phyloP scores from a whole-genome alignment of 78 protist genomes.

The Diacronema lutheri region DNA sequence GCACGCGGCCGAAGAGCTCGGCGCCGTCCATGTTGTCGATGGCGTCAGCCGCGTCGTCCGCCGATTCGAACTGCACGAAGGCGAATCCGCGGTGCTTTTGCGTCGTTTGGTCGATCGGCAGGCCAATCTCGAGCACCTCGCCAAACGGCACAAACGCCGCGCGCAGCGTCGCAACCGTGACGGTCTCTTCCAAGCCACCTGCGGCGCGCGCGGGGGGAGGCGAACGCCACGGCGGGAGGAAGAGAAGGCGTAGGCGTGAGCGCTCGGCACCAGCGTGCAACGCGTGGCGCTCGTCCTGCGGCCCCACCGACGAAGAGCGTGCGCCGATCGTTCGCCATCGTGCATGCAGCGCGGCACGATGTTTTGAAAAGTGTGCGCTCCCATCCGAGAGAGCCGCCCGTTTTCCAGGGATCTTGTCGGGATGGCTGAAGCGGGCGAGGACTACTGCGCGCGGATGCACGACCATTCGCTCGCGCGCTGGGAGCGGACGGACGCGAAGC shows the following conservation, averaged over 20 bases:
- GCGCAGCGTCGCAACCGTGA: constrained; percentile 25
- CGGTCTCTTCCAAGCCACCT: constrained; percentile 78
- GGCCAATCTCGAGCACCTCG: constrained; percentile 50
- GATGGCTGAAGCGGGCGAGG: too few relatives aligned
- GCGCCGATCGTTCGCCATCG: neutral
- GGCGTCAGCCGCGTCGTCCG: constrained; percentile 78
- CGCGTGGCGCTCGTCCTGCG: too few relatives aligned
- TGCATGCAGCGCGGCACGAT: too few relatives aligned
- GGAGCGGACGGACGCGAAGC: too few relatives aligned
- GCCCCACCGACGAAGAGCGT: constrained; percentile 2
- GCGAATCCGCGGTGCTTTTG: constrained; percentile 70
- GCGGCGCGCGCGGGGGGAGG: too few relatives aligned
- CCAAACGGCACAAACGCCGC: constrained; percentile 87
- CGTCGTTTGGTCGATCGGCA: constrained; percentile 58
- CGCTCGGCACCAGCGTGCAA: neutral
- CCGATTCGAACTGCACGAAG: constrained; percentile 71
- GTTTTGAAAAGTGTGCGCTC: too few relatives aligned
- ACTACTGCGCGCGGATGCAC: too few relatives aligned
- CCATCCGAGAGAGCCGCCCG: too few relatives aligned
- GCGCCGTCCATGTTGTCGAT: constrained; percentile 83
- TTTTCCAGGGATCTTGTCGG: too few relatives aligned
- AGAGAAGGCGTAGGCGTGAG: too few relatives aligned
- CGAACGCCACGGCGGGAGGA: too few relatives aligned
- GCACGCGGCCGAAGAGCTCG: constrained; percentile 77
- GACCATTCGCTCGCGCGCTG: too few relatives aligned